Percentiles rank a stretch among this genome's conserved stretches.
phyloP scores from a whole-genome alignment of 176 grass and related monocot species.

The Oryza glumipatula region DNA sequence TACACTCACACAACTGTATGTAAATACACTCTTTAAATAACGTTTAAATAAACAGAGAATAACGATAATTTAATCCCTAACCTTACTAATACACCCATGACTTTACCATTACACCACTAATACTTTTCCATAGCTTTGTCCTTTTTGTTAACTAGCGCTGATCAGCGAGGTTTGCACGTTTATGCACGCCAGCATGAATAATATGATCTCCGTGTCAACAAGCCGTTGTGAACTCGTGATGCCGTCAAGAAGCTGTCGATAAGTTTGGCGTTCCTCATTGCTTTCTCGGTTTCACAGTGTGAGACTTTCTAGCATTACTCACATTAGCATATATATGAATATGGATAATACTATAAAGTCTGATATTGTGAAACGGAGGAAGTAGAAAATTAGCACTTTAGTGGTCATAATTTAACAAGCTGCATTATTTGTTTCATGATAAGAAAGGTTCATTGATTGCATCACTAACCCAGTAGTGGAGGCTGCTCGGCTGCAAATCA shows the following conservation, averaged over 20 bases:
- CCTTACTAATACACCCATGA: no score
- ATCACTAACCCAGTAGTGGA: background rate
- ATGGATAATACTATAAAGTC: no score
- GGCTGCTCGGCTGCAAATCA: background rate
- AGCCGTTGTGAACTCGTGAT: background rate
- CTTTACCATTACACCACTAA: no score
- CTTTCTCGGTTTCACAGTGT: no score
- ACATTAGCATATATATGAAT: no score
- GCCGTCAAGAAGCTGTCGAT: background rate
- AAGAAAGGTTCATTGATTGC: background rate
- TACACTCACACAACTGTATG: no score
- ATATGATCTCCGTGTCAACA: background rate
- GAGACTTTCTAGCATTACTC: no score
- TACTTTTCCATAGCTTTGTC: background rate
- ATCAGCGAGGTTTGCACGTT: background rate
- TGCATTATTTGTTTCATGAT: background rate
- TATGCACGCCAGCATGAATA: background rate
- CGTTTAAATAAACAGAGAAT: no score
- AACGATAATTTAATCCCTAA: no score
- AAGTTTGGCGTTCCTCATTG: background rate
- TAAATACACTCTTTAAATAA: no score
- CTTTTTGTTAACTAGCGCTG: constrained; percentile 3
- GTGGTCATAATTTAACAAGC: background rate
- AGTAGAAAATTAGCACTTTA: background rate
- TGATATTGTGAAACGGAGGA: no score